These are phyloP conservation scores for Peribolospora baueri DNA, from an alignment of 768 basidiomycete species.

Conservation along the genomic window DNA sequence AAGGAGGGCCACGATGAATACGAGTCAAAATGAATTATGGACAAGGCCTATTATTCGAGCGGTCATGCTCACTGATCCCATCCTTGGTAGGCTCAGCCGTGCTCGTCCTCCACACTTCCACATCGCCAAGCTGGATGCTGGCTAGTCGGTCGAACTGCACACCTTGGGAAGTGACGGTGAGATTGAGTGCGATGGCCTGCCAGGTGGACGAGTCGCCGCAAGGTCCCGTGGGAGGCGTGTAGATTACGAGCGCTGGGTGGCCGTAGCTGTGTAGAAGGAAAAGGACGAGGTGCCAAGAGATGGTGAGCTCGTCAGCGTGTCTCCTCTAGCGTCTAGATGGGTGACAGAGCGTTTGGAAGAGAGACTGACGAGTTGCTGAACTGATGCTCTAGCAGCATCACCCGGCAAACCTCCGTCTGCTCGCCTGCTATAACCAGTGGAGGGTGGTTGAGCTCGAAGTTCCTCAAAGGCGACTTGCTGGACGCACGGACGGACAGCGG, in stretches of 20 bases:
- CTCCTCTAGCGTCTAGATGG: too few species aligned
- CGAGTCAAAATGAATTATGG: too few species aligned
- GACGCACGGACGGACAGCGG: too few species aligned
- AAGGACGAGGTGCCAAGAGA: too few species aligned
- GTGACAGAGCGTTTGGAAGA: too few species aligned
- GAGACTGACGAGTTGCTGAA: not conserved
- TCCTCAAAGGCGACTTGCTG: not conserved
- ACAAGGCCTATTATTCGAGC: too few species aligned
- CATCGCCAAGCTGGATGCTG: not conserved
- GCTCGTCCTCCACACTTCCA: conserved; percentile 6
- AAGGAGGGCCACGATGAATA: not conserved
- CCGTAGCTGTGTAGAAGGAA: not conserved
- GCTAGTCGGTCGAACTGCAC: conserved; percentile 3
- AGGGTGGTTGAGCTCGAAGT: conserved; percentile 2
- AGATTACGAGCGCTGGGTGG: not conserved
- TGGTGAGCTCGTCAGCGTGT: not conserved
- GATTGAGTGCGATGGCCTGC: conserved; percentile 1
- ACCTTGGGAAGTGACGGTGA: conserved; percentile 3
- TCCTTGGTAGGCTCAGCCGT: conserved; percentile 3
- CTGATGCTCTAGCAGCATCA: not conserved
- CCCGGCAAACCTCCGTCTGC: not conserved
- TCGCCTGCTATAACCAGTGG: not conserved
- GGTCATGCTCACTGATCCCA: not conserved
- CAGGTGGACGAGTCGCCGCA: not conserved
- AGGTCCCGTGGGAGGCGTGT: not conserved